phyloP scores from a whole-genome alignment of 495 filamentous ascomycete species.

The Margaritispora aquatica region DNA sequence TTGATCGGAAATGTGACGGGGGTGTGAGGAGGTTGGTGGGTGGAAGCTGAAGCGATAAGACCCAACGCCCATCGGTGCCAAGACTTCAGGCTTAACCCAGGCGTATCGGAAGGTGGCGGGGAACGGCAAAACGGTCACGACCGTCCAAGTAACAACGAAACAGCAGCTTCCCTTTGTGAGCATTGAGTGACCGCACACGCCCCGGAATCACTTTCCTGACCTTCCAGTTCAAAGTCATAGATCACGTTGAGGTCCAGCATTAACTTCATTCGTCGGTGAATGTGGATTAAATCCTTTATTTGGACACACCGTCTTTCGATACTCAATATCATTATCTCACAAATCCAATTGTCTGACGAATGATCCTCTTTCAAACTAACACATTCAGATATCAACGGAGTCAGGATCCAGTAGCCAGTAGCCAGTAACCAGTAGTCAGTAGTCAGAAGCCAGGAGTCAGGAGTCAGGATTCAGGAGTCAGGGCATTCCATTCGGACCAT shows the following conservation, averaged over 20 bases:
- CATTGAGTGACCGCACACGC: too few species aligned
- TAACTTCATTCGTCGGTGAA: not conserved
- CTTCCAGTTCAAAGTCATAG: not conserved
- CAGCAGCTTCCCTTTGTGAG: not conserved
- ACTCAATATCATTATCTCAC: not conserved
- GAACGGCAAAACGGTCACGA: not conserved
- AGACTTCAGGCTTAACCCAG: not conserved
- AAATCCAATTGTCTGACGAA: not conserved
- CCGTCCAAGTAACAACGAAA: too few species aligned
- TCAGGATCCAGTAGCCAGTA: too few species aligned
- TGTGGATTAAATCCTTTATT: not conserved
- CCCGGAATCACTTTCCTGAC: not conserved
- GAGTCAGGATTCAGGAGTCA: too few species aligned
- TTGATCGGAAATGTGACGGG: not conserved
- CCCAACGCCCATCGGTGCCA: not conserved
- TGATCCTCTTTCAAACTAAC: not conserved
- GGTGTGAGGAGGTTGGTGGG: not conserved
- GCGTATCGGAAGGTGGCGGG: not conserved
- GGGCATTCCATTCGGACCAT: too few species aligned
- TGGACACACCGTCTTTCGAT: conserved; percentile 2
- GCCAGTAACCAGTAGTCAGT: too few species aligned
- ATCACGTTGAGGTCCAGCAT: not conserved
- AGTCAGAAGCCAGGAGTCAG: too few species aligned
- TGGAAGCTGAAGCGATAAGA: not conserved
- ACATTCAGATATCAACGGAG: not conserved